These are phyloP conservation scores for Rhynchosporium graminicola DNA, from an alignment of 2,329 filamentous ascomycete genomes.

Conservation along the genomic window DNA sequence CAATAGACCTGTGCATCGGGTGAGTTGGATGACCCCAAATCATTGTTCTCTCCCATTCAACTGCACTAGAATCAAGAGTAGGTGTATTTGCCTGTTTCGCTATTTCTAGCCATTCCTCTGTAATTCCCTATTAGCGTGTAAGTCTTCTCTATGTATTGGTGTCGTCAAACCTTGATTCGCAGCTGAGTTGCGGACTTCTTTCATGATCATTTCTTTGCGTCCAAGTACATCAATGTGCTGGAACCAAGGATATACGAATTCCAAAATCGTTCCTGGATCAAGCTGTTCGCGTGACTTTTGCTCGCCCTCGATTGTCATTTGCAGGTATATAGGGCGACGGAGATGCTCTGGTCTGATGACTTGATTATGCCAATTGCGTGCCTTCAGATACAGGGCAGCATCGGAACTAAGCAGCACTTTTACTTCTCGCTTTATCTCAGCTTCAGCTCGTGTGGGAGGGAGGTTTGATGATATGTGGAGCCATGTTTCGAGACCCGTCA, in stretches of 20 bases:
- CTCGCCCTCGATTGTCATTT: neutral
- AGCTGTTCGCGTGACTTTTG: neutral
- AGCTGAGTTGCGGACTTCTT: neutral
- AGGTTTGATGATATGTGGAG: neutral
- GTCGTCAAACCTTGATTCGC: slow-evolving; percentile 3
- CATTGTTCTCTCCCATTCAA: slow-evolving; percentile 1
- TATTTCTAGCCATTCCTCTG: neutral
- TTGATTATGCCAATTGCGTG: neutral
- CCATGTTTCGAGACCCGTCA: neutral
- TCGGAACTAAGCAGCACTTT: neutral
- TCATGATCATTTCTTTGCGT: neutral
- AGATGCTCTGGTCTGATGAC: neutral
- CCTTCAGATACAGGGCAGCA: neutral
- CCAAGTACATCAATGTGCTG: neutral
- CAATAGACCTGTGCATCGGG: neutral
- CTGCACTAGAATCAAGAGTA: neutral
- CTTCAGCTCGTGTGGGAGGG: neutral
- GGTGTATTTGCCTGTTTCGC: neutral
- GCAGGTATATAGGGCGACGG: neutral
- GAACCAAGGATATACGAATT: neutral
- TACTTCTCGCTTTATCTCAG: neutral
- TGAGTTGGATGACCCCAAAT: slow-evolving; percentile 2
- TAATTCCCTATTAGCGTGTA: neutral
- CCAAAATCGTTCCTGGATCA: neutral
- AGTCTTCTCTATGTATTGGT: no score